Evolutionary conservation across 179 eudicot species (phyloP), one percentile per base, ranked within the genome.

Genomic region (Spergularia azorica): DNA sequence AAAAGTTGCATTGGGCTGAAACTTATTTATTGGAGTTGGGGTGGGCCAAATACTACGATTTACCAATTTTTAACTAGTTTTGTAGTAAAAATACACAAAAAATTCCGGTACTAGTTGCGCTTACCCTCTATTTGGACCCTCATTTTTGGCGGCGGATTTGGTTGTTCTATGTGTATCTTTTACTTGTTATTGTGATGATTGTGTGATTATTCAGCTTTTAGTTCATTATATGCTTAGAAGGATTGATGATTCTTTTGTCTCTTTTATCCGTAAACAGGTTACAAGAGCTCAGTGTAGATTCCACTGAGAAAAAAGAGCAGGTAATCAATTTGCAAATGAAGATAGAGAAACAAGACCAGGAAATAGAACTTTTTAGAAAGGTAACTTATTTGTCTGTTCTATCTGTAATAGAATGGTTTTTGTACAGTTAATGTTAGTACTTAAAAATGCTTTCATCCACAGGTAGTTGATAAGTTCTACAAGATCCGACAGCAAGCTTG

Each of bases 381-480:
- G 99, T 83, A 76, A 75, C 41, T 76, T 10, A 50, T 67, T 65
- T 26, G 65, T 74, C 51, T 58, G 62, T 61, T 72, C 63, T 41
- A 50, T 26, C 38, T 55, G 56, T 54, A 18, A 63, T 12, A 18
- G 48, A 10, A 39, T 65, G 58, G 26, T 15, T 68, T 59, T 74
- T 6, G 66, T 17, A 11, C 59, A 39, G n/a, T 70, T 50, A 55
- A 56, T 71, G 20, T 32, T 9, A 54, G 13, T 50, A 7, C 13
- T 17, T 32, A 72, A 32, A 16, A 58, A 56, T 79, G 9, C 21
- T 59, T 70, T 51, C 65, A 67, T 70, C 60, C 48, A 48, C 87
- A 95, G 99, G 90, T 91, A 54, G 73, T 93, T 79, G 70, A 88
- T 73, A 93, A 86, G 79, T 95, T 95, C 76, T 93, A 88, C 83